These are phyloP conservation scores for Phytophthora capsici DNA, from an alignment of 352 stramenopile species.

Conservation along the genomic window DNA sequence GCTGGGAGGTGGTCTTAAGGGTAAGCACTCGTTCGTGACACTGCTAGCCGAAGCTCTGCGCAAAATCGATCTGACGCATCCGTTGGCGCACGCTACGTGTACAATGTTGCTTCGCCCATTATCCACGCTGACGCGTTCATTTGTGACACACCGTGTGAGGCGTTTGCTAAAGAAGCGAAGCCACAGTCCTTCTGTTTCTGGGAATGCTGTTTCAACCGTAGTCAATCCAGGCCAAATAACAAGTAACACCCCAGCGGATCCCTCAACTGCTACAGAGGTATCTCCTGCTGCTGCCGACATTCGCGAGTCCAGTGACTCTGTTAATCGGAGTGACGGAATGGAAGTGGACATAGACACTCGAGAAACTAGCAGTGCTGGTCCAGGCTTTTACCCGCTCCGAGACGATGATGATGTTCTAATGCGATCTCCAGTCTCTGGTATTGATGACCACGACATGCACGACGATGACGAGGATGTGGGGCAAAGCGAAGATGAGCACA, in stretches of 20 bases:
- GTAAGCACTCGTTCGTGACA: slow-evolving; percentile 81
- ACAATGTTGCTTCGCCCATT: slow-evolving; percentile 84
- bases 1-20: slow-evolving; percentile 63
- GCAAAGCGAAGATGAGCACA: slow-evolving; percentile 60
- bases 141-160: slow-evolving; percentile 76
- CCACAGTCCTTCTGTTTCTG: slow-evolving; percentile 6
- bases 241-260: neutral
- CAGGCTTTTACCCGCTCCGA: slow-evolving; percentile 30
- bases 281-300: slow-evolving; percentile 3
- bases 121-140: slow-evolving; percentile 79
- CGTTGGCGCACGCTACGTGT: slow-evolving; percentile 75
- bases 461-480: slow-evolving; percentile 52
- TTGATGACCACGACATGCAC: slow-evolving; percentile 66
- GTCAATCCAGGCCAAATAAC: neutral
- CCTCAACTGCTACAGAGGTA: neutral
- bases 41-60: slow-evolving; percentile 78
- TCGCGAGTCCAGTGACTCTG: slow-evolving; percentile 1
- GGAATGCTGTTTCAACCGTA: neutral
- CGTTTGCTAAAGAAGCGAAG: slow-evolving; percentile 72
- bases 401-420: slow-evolving; percentile 74
- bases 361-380: slow-evolving; percentile 5
- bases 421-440: slow-evolving; percentile 53
- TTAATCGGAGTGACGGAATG: slow-evolving; percentile 17
- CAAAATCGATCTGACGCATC: slow-evolving; percentile 81
- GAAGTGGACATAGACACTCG: slow-evolving; percentile 23